Base-by-base conservation (phyloP, 208 protist species). In the Trypanosoma cruzi region DNA sequence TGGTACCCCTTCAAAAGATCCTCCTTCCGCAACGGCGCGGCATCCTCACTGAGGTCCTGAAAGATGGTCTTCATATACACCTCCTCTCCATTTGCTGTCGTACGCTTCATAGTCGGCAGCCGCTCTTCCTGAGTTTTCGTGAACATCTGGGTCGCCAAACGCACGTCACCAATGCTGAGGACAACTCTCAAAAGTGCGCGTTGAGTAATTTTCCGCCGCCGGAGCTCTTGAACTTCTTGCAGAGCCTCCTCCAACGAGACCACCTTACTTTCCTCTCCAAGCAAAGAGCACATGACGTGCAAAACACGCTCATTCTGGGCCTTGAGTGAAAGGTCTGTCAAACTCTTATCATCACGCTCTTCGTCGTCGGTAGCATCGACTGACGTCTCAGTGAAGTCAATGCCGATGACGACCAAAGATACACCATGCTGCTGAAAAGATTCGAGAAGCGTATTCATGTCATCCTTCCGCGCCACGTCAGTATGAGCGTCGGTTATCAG, bases 401-500 rank as follows among this genome's bases (percentile, higher is more conserved):
- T 67, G 20, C 75, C 89, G 2, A 95, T 75, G 55, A 98, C 86
- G 36, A 96, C 84, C 16, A 98, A 65, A n/a, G 80, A 69, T 10
- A 94, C 70, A 16, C 68, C 64, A 6, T 90, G 68, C 22, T 37
- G 46, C 44, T 65, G 63, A 26, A 95, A 78, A 20, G 71, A 69
- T 18, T 90, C 18, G 20, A 85, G 46, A 4, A 97, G 57, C 11
- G 54, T 24, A 10, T 57, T 49, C 24, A 96, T 55, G 26, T 90
- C 89, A n/a, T 82, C 71, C 73, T 89, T 94, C 66, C 78, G 75
- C 26, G 50, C 31, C 22, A 97, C 92, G 10, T 76, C 73, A 40
- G 86, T 77, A n/a, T 73, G 70, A 1, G 86, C 88, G 36, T 96
- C 91, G 0, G 94, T 97, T 37, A 98, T 49, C 20, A 98, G 69